These are phyloP conservation scores for Hemileia vastatrix DNA, from an alignment of 1,284 basidiomycete genomes.

Conservation along the genomic window DNA sequence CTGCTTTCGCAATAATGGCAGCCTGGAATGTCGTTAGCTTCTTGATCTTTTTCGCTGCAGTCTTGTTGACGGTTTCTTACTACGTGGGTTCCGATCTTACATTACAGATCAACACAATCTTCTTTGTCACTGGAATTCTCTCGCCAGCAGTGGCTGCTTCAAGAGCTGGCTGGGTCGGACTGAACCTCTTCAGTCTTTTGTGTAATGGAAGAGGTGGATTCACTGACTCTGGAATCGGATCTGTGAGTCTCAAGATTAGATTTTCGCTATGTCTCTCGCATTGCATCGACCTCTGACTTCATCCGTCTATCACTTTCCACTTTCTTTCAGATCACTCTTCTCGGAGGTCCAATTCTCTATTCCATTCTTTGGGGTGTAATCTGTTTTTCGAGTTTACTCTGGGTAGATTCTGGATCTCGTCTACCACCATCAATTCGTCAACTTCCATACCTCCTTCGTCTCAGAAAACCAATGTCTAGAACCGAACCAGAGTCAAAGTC, in stretches of 20 bases:
- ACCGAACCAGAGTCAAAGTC: conserved; percentile 21
- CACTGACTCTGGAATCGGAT: too few relatives aligned
- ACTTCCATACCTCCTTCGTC: conserved; percentile 22
- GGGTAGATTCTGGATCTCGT: conserved; percentile 55
- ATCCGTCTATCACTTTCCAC: too few relatives aligned
- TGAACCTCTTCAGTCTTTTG: conserved; percentile 66
- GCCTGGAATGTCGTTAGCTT: conserved; percentile 67
- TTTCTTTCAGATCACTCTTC: conserved; percentile 54
- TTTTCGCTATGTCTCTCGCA: too few relatives aligned
- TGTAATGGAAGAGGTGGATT: conserved; percentile 55
- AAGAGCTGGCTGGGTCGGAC: conserved; percentile 59
- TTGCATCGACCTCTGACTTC: too few relatives aligned
- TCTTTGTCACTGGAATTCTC: conserved; percentile 61
- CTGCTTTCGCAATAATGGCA: conserved; percentile 62
- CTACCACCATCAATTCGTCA: conserved; percentile 39
- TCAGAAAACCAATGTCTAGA: conserved; percentile 14
- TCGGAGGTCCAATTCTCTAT: conserved; percentile 65
- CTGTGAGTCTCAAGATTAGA: too few relatives aligned
- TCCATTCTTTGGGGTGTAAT: conserved; percentile 51
- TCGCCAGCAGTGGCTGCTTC: conserved; percentile 60
- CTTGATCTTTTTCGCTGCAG: conserved; percentile 54
- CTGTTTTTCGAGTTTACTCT: conserved; percentile 55
- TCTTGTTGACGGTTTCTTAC: conserved; percentile 61
- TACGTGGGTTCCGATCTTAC: conserved; percentile 56
- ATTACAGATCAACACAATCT: conserved; percentile 52